Evolutionary conservation across 129 eudicot genomes (phyloP).

Genomic region (Escallonia rubra): DNA sequence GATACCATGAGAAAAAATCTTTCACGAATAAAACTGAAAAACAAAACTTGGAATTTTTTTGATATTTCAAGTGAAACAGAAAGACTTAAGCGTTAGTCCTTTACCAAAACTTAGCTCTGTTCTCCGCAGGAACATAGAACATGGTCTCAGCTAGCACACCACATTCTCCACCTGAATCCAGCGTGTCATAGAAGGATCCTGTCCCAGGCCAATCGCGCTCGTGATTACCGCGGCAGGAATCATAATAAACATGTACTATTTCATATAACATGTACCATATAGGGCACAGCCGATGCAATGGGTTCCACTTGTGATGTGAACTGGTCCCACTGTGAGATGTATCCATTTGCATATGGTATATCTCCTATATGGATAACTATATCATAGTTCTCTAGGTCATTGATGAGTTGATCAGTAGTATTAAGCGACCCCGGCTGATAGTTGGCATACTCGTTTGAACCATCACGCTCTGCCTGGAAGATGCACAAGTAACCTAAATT

Average conservation of each 20-base stretch:
- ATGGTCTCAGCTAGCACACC: constrained; percentile 94
- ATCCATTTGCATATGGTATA: constrained; percentile 79
- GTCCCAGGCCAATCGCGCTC: constrained; percentile 89
- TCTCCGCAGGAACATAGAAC: constrained; percentile 89
- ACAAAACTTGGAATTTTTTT: too few relatives aligned
- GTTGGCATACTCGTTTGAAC: constrained; percentile 74
- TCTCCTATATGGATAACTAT: constrained; percentile 91
- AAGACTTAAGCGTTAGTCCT: not conserved
- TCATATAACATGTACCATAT: constrained; percentile 54
- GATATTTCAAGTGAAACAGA: too few relatives aligned
- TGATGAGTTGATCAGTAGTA: constrained; percentile 73
- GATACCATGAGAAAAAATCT: too few relatives aligned
- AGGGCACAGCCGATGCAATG: constrained; percentile 76
- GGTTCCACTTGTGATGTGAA: constrained; percentile 87
- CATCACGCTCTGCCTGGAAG: constrained; percentile 90
- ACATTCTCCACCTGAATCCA: constrained; percentile 95
- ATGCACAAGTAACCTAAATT: not conserved
- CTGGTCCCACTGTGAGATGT: constrained; percentile 93
- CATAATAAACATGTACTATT: not conserved
- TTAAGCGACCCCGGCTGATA: constrained; percentile 96
- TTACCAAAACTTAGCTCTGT: constrained; percentile 90
- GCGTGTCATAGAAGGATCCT: constrained; percentile 59
- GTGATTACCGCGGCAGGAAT: constrained; percentile 72
- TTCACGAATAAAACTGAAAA: too few relatives aligned
- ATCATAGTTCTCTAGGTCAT: constrained; percentile 70